These are phyloP conservation scores for Cladochytrium replicatum DNA, from an alignment of 192 early-diverging fungal genomes.

Conservation along the genomic window DNA sequence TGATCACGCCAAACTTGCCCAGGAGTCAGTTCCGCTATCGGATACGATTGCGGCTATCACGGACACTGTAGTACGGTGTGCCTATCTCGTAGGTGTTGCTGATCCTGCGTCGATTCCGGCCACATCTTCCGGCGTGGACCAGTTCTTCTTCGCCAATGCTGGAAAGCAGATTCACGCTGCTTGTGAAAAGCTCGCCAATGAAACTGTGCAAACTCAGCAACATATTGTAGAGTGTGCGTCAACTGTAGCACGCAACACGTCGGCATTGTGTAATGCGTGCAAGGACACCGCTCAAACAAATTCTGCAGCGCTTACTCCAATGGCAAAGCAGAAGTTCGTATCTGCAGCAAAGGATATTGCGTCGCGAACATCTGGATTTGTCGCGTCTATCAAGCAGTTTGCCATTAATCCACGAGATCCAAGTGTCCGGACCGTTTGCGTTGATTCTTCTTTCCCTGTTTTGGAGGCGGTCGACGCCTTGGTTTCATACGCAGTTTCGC, in stretches of 20 bases:
- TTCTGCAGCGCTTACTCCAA: slow-evolving; percentile 4
- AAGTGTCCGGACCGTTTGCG: slow-evolving; percentile 18
- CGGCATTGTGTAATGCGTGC: slow-evolving; percentile 29
- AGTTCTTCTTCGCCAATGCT: slow-evolving; percentile 12
- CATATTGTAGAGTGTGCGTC: slow-evolving; percentile 30
- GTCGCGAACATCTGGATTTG: slow-evolving; percentile 24
- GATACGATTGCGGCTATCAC: slow-evolving; percentile 22
- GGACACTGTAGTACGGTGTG: slow-evolving; percentile 28
- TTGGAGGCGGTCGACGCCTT: slow-evolving; percentile 33
- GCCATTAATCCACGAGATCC: slow-evolving; percentile 24
- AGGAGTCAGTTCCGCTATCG: slow-evolving; percentile 16
- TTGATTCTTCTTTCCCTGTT: slow-evolving; percentile 21
- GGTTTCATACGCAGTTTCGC: slow-evolving; percentile 17
- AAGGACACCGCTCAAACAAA: slow-evolving; percentile 30
- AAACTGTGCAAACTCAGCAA: slow-evolving; percentile 9
- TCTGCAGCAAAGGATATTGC: slow-evolving; percentile 35
- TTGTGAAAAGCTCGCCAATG: slow-evolving; percentile 23
- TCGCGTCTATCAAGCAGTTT: slow-evolving; percentile 32
- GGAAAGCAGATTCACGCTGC: slow-evolving; percentile 29
- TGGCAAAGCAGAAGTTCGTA: slow-evolving; percentile 32
- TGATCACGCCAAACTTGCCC: slow-evolving; percentile 20
- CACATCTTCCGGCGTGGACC: slow-evolving; percentile 23
- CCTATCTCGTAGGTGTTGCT: slow-evolving; percentile 33
- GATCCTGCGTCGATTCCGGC: slow-evolving; percentile 33
- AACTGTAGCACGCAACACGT: slow-evolving; percentile 38